Percentiles rank a stretch among this genome's conserved stretches.
These are phyloP conservation scores for Cryptococcus sp. DNA, from an alignment of 1,284 basidiomycete genomes.

Conservation along the genomic window DNA sequence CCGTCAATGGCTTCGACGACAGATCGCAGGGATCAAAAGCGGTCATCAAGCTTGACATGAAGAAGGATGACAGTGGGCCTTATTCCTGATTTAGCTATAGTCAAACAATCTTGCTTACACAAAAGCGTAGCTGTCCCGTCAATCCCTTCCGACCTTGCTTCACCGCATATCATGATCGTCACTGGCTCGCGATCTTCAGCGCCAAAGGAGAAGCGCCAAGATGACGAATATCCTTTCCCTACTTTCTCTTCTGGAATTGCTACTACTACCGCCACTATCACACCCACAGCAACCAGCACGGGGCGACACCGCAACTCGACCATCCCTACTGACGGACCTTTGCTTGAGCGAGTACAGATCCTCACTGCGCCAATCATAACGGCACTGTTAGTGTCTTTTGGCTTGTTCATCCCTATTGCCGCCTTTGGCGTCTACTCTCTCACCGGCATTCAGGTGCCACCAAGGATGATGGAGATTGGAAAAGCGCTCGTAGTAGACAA, in stretches of 20 bases:
- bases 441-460: conserved; percentile 69
- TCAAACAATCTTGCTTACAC: background rate
- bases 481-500: conserved; percentile 59
- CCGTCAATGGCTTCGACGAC: conserved; percentile 17
- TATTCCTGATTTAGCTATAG: background rate
- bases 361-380: conserved; percentile 78
- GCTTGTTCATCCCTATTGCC: conserved; percentile 70
- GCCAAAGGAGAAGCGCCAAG: conserved; percentile 28
- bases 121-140: conserved; percentile 6
- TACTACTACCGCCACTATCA: conserved; percentile 9
- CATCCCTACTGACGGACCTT: conserved; percentile 30
- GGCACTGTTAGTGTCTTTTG: conserved; percentile 66
- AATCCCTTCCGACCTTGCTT: conserved; percentile 18
- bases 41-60: conserved; percentile 24
- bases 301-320: conserved; percentile 25
- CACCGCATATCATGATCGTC: conserved; percentile 36
- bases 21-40: conserved; percentile 15
- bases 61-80: conserved; percentile 21
- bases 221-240: conserved; percentile 28
- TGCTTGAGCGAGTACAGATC: conserved; percentile 69
- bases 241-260: conserved; percentile 14
- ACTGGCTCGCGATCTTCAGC: conserved; percentile 36
- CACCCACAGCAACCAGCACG: conserved; percentile 11
- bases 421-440: conserved; percentile 68
- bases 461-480: conserved; percentile 50